Evolutionary conservation across 495 filamentous ascomycete genomes (phyloP).

Genomic region (Lichina pygmaea): DNA sequence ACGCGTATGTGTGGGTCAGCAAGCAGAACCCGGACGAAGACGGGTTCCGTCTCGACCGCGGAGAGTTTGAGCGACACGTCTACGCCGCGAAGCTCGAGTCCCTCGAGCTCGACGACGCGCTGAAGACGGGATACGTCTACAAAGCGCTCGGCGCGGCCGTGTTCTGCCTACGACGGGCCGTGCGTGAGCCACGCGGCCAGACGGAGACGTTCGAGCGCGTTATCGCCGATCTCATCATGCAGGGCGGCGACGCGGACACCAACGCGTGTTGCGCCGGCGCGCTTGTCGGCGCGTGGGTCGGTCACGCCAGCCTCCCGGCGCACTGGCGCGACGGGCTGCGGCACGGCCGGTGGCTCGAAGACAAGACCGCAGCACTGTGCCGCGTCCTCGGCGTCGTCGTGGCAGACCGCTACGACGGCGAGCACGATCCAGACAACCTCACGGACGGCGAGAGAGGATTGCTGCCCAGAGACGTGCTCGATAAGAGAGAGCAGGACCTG

Average conservation of each 20-base stretch:
- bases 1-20: too few species aligned
- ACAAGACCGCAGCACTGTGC: conserved; percentile 11
- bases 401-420: conserved; percentile 8
- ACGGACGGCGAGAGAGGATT: conserved; percentile 9
- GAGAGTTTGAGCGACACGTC: conserved; percentile 13
- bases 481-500: conserved; percentile 10
- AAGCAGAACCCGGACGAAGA: too few species aligned
- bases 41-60: conserved; percentile 7
- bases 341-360: conserved; percentile 14
- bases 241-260: conserved; percentile 22
- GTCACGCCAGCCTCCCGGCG: conserved; percentile 13
- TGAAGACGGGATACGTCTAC: conserved; percentile 21
- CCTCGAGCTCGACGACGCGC: conserved; percentile 13
- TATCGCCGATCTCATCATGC: conserved; percentile 18
- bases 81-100: conserved; percentile 9
- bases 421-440: conserved; percentile 10
- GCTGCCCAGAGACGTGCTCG: conserved; percentile 10
- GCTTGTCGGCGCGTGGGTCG: conserved; percentile 16
- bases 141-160: conserved; percentile 19
- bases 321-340: conserved; percentile 18
- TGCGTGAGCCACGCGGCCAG: conserved; percentile 6
- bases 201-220: conserved; percentile 14
- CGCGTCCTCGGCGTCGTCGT: conserved; percentile 7
- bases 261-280: conserved; percentile 22
- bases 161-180: conserved; percentile 12